phyloP scores from a whole-genome alignment of 441 rosid genomes.

The Gossypium davidsonii region DNA sequence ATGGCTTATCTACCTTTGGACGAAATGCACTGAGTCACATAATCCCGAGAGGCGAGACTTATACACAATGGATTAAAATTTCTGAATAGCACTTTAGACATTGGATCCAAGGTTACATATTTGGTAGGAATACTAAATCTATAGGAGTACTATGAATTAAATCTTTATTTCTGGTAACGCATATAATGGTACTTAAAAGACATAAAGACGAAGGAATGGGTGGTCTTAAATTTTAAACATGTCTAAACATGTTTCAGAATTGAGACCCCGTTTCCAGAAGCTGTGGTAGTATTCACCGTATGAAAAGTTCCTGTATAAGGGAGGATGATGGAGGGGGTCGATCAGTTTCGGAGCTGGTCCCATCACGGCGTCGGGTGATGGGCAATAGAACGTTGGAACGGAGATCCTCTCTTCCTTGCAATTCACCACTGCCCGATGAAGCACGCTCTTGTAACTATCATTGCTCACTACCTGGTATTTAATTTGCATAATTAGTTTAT shows the following conservation, averaged over 20 bases:
- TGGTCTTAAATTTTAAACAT: conserved; percentile 20
- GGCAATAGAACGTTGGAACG: conserved; percentile 42
- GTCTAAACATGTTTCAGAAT: conserved; percentile 26
- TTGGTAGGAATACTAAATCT: too few relatives aligned
- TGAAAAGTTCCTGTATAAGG: conserved; percentile 18
- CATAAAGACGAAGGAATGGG: too few relatives aligned
- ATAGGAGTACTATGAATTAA: neutral
- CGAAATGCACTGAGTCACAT: too few relatives aligned
- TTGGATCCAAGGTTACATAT: too few relatives aligned
- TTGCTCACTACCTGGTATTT: conserved; percentile 34
- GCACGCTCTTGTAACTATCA: conserved; percentile 40
- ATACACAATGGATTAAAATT: too few relatives aligned
- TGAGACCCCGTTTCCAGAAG: conserved; percentile 34
- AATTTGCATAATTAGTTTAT: neutral
- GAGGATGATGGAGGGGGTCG: conserved; percentile 7
- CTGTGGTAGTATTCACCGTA: conserved; percentile 29
- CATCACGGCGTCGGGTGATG: conserved; percentile 39
- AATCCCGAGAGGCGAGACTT: too few relatives aligned
- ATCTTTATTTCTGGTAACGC: neutral
- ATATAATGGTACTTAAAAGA: neutral
- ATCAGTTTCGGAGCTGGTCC: conserved; percentile 24
- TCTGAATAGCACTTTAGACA: too few relatives aligned
- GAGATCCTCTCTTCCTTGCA: conserved; percentile 36
- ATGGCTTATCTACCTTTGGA: too few relatives aligned
- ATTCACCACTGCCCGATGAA: conserved; percentile 48